phyloP scores from a whole-genome alignment of 176 grass and related monocot genomes.

The Carex kokanica region DNA sequence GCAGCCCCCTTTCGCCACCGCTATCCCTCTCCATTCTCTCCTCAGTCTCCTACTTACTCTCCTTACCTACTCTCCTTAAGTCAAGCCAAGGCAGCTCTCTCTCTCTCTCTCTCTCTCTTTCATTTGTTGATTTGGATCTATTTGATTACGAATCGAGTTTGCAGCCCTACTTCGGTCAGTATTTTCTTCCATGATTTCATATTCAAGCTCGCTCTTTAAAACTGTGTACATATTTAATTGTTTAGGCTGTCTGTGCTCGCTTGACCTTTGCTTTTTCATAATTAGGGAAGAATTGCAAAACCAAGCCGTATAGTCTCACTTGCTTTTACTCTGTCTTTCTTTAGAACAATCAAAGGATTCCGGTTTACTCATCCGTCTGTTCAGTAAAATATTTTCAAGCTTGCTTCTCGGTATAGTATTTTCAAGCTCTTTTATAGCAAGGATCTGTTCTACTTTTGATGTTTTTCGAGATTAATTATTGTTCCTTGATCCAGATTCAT shows the following conservation, averaged over 20 bases:
- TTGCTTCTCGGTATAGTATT: constrained; percentile 3
- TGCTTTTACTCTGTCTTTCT: neutral
- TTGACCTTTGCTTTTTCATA: neutral
- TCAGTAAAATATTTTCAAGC: neutral
- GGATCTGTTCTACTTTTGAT: neutral
- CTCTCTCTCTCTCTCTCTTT: neutral
- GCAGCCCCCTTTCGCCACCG: neutral
- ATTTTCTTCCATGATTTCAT: neutral
- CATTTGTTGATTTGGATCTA: neutral
- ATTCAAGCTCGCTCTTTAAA: neutral
- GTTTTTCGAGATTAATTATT: neutral
- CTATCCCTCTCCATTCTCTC: neutral
- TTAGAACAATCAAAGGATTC: neutral
- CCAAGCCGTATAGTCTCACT: neutral
- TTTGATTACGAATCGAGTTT: neutral
- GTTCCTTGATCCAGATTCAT: constrained; percentile 16
- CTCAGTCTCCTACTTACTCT: too few relatives aligned
- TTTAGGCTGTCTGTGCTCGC: neutral
- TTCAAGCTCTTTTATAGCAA: neutral
- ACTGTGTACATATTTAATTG: neutral
- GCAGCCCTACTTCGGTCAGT: neutral
- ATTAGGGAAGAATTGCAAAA: neutral
- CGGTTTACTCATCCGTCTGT: neutral
- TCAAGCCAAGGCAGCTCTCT: neutral
- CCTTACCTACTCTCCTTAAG: neutral